Evolutionary conservation across 2,329 filamentous ascomycete species (phyloP), one percentile per base, ranked within the genome.

Genomic region (Uncinocarpus reesii): DNA sequence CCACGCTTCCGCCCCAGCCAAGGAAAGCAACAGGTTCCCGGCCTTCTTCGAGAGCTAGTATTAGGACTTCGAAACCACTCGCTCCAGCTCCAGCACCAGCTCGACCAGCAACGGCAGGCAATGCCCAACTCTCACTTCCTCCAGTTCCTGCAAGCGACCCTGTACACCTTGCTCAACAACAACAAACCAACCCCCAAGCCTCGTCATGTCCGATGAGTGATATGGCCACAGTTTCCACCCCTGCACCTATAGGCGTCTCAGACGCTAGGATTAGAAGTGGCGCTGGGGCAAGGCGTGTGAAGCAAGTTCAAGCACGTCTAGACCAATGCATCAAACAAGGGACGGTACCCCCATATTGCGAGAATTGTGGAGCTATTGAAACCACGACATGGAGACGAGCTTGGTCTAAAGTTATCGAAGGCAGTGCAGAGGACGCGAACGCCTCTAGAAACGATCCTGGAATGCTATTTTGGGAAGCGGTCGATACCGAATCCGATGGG

Each of bases 361-460:
- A 79, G 54, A 95, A 96, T 58, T 98, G 92, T 58, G 92, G 92
- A 4, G 85, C 88, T 5, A 94, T 98, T 49, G 86, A 96, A 58
- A 98, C 92, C 0, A 86, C 90, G 0, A 95, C 90, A 0, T 98
- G 92, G 92, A 81, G 92, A 52, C 92, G 90, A 60, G 86, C 92
- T 10, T 95, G 84, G 75, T 80, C 81, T n/a, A 86, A 87, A 59
- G 75, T 85, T 6, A 75, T 82, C 38, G 71, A 78, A 13, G 88
- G 86, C 1, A 74, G 75, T 26, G 86, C 87, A 0, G 74, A 77
- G 2, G 78, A 82, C 51, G 75, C 85, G 40, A 79, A 86, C 50
- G 79, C 83, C 47, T 85, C 82, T 0, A 80, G 84, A 51, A 82
- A 83, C 57, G 81, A 83, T 40, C 83, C 84, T 1, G 76, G 77